A percentile compares a stretch with the other conserved stretches of the same genome.
These are phyloP conservation scores for Calophaca sinica DNA, from an alignment of 306 rosid genomes.

Conservation along the genomic window DNA sequence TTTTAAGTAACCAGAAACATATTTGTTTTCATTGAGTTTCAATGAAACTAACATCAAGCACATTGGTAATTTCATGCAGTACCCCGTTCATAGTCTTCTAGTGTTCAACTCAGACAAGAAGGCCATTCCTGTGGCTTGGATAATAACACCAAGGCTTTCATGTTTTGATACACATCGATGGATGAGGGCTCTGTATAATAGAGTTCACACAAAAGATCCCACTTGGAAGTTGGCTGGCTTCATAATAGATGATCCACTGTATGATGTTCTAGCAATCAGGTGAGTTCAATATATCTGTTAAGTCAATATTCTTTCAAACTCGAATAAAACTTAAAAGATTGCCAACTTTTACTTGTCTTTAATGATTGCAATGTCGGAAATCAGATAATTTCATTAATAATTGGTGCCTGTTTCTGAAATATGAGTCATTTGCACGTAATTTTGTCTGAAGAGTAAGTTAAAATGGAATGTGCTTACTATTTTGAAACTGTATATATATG, in stretches of 20 bases:
- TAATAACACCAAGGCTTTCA: constrained; percentile 72
- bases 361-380: constrained; percentile 20
- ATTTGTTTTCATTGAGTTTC: constrained; percentile 34
- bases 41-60: constrained; percentile 47
- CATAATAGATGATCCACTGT: constrained; percentile 83
- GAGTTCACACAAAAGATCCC: constrained; percentile 86
- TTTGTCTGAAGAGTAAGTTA: constrained; percentile 27
- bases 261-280: constrained; percentile 82
- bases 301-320: constrained; percentile 27
- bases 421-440: constrained; percentile 23
- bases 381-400: constrained; percentile 14
- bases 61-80: constrained; percentile 61
- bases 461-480: not conserved
- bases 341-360: constrained; percentile 5
- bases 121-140: constrained; percentile 95
- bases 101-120: constrained; percentile 91
- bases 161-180: constrained; percentile 76
- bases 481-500: constrained; percentile 14
- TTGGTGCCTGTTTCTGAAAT: constrained; percentile 35
- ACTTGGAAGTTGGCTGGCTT: constrained; percentile 88
- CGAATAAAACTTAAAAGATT: not conserved
- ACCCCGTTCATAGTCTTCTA: constrained; percentile 84
- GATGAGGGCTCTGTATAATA: constrained; percentile 92
- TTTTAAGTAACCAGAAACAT: constrained; percentile 32
- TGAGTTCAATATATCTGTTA: constrained; percentile 42